phyloP scores from a whole-genome alignment of 768 basidiomycete species.

The Daedaleopsis sinensis region DNA sequence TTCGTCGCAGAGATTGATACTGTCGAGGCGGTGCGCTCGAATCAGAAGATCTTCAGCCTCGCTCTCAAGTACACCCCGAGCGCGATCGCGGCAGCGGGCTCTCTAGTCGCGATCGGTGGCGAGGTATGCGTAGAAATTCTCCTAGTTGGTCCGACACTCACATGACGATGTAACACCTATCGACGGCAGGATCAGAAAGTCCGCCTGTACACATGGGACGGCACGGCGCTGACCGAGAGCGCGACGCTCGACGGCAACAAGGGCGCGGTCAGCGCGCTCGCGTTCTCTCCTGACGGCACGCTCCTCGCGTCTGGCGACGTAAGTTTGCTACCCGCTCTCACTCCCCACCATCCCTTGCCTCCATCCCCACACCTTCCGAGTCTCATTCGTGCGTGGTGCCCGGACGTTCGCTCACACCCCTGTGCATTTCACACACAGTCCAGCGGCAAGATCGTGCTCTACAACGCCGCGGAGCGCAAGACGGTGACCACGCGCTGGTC shows the following conservation, averaged over 20 bases:
- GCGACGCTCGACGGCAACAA: conserved; percentile 67
- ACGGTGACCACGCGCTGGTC: conserved; percentile 79
- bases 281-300: conserved; percentile 78
- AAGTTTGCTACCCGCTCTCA: conserved; percentile 35
- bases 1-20: conserved; percentile 62
- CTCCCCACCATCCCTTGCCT: not conserved
- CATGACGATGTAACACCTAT: not conserved
- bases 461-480: conserved; percentile 70
- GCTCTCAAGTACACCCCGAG: conserved; percentile 53
- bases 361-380: not conserved
- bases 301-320: conserved; percentile 87
- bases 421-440: conserved; percentile 47
- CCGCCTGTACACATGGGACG: conserved; percentile 73
- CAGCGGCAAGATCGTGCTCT: conserved; percentile 78
- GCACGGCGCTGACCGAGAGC: conserved; percentile 57
- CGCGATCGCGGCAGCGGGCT: conserved; percentile 55
- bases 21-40: conserved; percentile 69
- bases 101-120: conserved; percentile 69
- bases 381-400: not conserved
- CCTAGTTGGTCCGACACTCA: not conserved
- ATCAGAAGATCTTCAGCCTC: conserved; percentile 66
- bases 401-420: not conserved
- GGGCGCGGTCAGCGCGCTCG: conserved; percentile 70
- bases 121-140: conserved; percentile 51
- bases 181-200: conserved; percentile 71